These are phyloP conservation scores for Podospora tetraspora DNA, from an alignment of 495 filamentous ascomycete species.

Conservation along the genomic window DNA sequence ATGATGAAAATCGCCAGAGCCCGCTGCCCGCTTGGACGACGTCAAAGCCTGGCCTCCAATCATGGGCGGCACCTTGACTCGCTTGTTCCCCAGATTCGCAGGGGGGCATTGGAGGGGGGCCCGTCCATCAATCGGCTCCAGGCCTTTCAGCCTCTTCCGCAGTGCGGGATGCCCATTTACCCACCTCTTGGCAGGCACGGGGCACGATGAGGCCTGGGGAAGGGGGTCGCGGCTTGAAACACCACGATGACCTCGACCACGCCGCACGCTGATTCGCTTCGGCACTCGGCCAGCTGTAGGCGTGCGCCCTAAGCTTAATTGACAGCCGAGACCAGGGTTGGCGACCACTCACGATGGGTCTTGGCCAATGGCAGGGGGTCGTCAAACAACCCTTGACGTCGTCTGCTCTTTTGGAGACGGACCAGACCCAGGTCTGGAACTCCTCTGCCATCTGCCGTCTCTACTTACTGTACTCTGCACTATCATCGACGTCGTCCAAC, in stretches of 20 bases:
- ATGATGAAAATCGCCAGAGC: background rate
- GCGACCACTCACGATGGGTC: background rate
- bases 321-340: constrained; percentile 9
- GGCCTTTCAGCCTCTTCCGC: constrained; percentile 22
- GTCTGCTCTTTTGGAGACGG: background rate
- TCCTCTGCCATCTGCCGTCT: background rate
- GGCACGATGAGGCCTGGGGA: background rate
- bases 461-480: background rate
- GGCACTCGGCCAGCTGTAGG: constrained; percentile 17
- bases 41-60: constrained; percentile 1
- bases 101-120: background rate
- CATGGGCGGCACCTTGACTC: background rate
- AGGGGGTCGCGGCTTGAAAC: constrained; percentile 13
- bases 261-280: constrained; percentile 13
- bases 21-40: constrained; percentile 7
- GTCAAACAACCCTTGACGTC: background rate
- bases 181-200: constrained; percentile 13
- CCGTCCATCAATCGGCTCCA: constrained; percentile 10
- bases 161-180: constrained; percentile 9
- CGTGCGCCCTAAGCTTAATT: constrained; percentile 13
- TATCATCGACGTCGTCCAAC: background rate
- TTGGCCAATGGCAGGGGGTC: background rate
- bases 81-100: constrained; percentile 12
- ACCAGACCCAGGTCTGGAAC: too few relatives aligned
- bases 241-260: background rate